A percentile compares a stretch with the other conserved stretches of the same genome.
phyloP scores from a whole-genome alignment of 1,284 basidiomycete genomes.

The Volvariella volvacea region DNA sequence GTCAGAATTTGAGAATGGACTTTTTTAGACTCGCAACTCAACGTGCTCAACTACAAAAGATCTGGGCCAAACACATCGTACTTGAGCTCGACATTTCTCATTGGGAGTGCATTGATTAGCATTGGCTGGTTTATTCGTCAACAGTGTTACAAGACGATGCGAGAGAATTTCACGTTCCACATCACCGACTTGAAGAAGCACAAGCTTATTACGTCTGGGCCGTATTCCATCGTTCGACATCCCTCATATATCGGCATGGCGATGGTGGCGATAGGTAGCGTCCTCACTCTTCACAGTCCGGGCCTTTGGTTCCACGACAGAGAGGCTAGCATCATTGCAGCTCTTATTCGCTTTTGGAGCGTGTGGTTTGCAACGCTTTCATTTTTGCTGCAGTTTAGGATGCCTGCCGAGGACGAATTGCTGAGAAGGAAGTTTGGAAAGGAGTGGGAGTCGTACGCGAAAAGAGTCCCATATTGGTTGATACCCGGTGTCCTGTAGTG shows the following conservation, averaged over 20 bases:
- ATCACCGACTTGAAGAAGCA: conserved; percentile 18
- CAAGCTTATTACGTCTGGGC: conserved; percentile 18
- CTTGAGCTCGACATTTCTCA: not conserved
- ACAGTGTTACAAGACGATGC: not conserved
- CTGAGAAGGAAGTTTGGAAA: not conserved
- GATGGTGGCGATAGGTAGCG: not conserved
- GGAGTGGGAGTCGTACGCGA: not conserved
- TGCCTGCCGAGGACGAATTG: too few relatives aligned
- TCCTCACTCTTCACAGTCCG: not conserved
- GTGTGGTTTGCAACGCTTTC: not conserved
- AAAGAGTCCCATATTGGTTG: too few relatives aligned
- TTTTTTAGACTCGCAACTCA: too few relatives aligned
- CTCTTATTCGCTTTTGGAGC: too few relatives aligned
- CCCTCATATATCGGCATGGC: conserved; percentile 17
- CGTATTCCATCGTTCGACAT: conserved; percentile 21
- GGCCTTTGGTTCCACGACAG: too few relatives aligned
- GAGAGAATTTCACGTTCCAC: conserved; percentile 19
- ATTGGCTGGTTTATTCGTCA: not conserved
- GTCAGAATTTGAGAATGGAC: too few relatives aligned
- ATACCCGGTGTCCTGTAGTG: too few relatives aligned
- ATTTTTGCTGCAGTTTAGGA: not conserved
- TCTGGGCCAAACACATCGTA: too few relatives aligned
- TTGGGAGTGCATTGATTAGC: not conserved
- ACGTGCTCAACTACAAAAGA: too few relatives aligned
- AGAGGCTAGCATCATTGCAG: too few relatives aligned